A percentile compares a stretch with the other conserved stretches of the same genome.
Conservation (phyloP, 2,329 filamentous ascomycete genomes). For the Davidsoniella virescens region DNA sequence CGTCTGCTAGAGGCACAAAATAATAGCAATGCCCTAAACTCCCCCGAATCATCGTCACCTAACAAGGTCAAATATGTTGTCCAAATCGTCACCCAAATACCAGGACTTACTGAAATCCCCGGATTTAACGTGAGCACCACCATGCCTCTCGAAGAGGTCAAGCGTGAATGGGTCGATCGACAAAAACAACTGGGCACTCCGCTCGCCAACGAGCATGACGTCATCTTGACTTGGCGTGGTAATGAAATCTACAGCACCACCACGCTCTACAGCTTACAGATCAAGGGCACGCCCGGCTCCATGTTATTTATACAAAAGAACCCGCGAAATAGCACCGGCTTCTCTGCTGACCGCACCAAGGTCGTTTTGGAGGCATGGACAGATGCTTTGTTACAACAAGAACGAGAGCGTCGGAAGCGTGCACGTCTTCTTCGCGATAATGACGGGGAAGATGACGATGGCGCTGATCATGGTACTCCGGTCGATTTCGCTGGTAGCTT, state of each 20-base stretch:
- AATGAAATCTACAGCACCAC: constrained; percentile 60
- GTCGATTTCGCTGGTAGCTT: no score
- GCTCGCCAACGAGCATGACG: constrained; percentile 28
- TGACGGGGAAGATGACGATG: not conserved
- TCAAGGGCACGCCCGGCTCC: constrained; percentile 12
- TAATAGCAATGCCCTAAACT: no score
- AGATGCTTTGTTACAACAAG: constrained; percentile 37
- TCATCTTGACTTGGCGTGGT: constrained; percentile 69
- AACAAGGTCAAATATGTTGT: not conserved
- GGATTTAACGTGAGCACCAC: constrained; percentile 2
- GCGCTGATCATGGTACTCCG: not conserved
- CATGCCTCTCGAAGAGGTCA: constrained; percentile 26
- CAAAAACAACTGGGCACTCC: constrained; percentile 33
- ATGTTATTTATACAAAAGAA: constrained; percentile 27
- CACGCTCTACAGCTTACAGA: constrained; percentile 34
- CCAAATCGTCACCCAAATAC: constrained; percentile 37
- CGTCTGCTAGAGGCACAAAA: no score
- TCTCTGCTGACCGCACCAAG: constrained; percentile 33
- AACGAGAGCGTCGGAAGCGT: constrained; percentile 25
- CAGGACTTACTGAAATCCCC: constrained; percentile 25
- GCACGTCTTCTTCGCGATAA: not conserved
- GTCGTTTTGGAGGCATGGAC: constrained; percentile 71
- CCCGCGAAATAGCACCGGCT: constrained; percentile 25
- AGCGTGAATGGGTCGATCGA: constrained; percentile 50
- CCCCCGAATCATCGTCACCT: not conserved